Percentiles rank a stretch among this genome's conserved stretches.
Conservation (phyloP, 2,329 filamentous ascomycete species). For the Xylariaceae sp. region DNA sequence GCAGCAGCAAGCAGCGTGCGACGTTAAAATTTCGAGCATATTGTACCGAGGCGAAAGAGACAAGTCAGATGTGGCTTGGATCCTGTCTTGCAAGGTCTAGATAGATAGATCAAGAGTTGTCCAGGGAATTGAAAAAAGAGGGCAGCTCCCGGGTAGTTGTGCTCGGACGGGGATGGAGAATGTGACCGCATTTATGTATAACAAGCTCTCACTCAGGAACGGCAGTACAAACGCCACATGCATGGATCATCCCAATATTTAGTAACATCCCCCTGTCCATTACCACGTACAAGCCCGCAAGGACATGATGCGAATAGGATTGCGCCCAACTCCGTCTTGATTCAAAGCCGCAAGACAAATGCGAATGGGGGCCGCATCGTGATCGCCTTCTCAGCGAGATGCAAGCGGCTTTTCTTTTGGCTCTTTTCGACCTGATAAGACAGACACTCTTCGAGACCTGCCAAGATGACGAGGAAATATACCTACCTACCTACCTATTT, state of each 20-base stretch:
- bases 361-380: neutral
- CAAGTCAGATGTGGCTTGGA: no score
- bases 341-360: neutral
- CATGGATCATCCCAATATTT: conserved; percentile 19
- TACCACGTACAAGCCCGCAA: no score
- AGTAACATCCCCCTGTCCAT: neutral
- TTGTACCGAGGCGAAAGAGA: no score
- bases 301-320: no score
- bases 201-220: conserved; percentile 10
- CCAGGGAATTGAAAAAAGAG: no score
- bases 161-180: neutral
- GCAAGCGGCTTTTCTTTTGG: neutral
- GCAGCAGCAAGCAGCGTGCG: conserved; percentile 11
- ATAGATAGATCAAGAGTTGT: no score
- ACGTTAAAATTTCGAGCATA: no score
- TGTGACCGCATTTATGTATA: neutral
- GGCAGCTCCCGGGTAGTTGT: neutral
- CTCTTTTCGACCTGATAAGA: neutral
- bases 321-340: neutral
- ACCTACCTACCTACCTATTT: neutral
- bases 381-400: neutral
- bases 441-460: neutral
- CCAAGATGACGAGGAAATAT: neutral
- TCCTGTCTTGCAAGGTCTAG: no score
- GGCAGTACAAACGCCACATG: conserved; percentile 21